Conservation (phyloP, 2,329 filamentous ascomycete genomes). For the Botryotinia narcissicola region DNA sequence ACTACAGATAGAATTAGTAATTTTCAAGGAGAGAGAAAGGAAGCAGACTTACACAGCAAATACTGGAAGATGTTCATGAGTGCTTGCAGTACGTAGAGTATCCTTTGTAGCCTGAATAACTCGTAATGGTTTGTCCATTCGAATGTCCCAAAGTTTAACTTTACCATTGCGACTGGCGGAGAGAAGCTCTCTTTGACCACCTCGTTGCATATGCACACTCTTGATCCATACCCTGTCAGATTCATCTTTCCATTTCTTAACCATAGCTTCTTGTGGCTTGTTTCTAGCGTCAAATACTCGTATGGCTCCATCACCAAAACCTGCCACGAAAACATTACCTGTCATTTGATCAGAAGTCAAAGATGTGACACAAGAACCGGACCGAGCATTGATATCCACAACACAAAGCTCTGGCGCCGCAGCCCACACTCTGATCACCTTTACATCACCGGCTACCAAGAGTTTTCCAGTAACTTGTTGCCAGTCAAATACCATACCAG, state of each 20-base stretch:
- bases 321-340: constrained; percentile 91
- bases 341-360: constrained; percentile 97
- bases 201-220: constrained; percentile 94
- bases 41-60: constrained; percentile 77
- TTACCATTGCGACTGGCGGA: constrained; percentile 90
- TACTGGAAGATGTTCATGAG: constrained; percentile 94
- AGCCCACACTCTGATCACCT: constrained; percentile 95
- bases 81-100: constrained; percentile 79
- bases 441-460: constrained; percentile 93
- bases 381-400: constrained; percentile 90
- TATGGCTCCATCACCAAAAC: constrained; percentile 92
- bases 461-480: constrained; percentile 95
- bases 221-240: constrained; percentile 84
- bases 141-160: constrained; percentile 93
- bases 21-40: neutral
- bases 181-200: constrained; percentile 86
- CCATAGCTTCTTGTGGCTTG: constrained; percentile 84
- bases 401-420: constrained; percentile 90
- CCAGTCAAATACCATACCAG: constrained; percentile 97
- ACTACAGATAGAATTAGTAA: constrained; percentile 46
- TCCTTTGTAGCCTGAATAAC: constrained; percentile 73
- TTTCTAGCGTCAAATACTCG: constrained; percentile 89
- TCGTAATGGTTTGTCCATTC: constrained; percentile 75
- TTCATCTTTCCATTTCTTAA: constrained; percentile 95
- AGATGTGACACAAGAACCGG: constrained; percentile 92